Conservation (phyloP, 176 grass and related monocot genomes). For the Carex parvula region DNA sequence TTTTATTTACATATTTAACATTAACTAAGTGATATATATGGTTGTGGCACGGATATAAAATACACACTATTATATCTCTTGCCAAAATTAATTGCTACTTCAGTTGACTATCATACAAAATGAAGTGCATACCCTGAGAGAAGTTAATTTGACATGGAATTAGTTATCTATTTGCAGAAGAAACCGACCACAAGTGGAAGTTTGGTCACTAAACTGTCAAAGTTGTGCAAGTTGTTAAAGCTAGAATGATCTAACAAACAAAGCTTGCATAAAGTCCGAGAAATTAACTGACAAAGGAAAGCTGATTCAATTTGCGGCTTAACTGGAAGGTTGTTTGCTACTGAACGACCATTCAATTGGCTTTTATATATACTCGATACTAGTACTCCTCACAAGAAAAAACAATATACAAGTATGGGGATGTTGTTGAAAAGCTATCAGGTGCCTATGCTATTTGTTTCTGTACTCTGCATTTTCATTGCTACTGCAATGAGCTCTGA, state of each 20-base stretch:
- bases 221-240: conserved; percentile 13
- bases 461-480: not conserved
- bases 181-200: conserved; percentile 16
- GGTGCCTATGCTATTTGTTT: not conserved
- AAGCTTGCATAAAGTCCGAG: conserved; percentile 3
- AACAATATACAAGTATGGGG: not conserved
- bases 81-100: conserved; percentile 8
- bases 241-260: not conserved
- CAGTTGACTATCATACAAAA: not conserved
- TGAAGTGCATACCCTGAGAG: not conserved
- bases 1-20: not conserved
- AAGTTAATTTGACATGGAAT: conserved; percentile 18
- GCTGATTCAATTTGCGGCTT: not conserved
- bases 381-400: not conserved
- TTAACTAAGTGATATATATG: not conserved
- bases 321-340: not conserved
- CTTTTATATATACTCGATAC: not conserved
- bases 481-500: not conserved
- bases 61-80: not conserved
- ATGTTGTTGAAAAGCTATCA: not conserved
- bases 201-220: conserved; percentile 25
- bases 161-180: conserved; percentile 4
- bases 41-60: not conserved
- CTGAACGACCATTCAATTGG: conserved; percentile 4
- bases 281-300: conserved; percentile 11